phyloP scores from a whole-genome alignment of 2,329 filamentous ascomycete genomes.

The Phoma sp. region DNA sequence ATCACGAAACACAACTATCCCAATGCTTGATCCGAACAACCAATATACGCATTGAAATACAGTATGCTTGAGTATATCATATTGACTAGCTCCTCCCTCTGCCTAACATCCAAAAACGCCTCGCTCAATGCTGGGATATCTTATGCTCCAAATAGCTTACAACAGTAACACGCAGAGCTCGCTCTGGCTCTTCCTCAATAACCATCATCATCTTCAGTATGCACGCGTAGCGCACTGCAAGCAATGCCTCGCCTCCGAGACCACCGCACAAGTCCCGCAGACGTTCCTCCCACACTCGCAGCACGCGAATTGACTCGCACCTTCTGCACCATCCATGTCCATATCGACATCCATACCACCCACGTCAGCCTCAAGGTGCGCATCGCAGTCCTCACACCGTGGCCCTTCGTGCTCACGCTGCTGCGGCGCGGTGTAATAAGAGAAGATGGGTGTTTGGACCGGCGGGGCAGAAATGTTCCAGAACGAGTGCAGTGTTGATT shows the following conservation, averaged over 20 bases:
- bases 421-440: slow-evolving; percentile 21
- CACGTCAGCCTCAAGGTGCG: not conserved
- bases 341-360: slow-evolving; percentile 31
- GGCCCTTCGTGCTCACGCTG: slow-evolving; percentile 14
- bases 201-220: not conserved
- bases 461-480: slow-evolving; percentile 52
- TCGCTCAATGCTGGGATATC: slow-evolving; percentile 14
- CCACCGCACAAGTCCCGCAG: slow-evolving; percentile 53
- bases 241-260: slow-evolving; percentile 47
- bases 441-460: slow-evolving; percentile 28
- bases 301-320: slow-evolving; percentile 45
- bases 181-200: no score
- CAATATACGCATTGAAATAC: no score
- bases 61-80: not conserved
- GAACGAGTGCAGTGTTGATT: slow-evolving; percentile 56
- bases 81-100: not conserved
- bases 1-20: not conserved
- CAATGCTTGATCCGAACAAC: no score
- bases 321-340: slow-evolving; percentile 43
- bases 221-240: slow-evolving; percentile 48
- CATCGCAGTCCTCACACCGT: slow-evolving; percentile 56
- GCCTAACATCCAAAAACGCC: slow-evolving; percentile 8
- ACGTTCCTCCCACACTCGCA: slow-evolving; percentile 48
- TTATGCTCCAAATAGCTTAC: not conserved
- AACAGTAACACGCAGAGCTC: not conserved